Percentiles rank a stretch among this genome's conserved stretches.
phyloP scores from a whole-genome alignment of 768 basidiomycete genomes.

The Saitozyma podzolica region DNA sequence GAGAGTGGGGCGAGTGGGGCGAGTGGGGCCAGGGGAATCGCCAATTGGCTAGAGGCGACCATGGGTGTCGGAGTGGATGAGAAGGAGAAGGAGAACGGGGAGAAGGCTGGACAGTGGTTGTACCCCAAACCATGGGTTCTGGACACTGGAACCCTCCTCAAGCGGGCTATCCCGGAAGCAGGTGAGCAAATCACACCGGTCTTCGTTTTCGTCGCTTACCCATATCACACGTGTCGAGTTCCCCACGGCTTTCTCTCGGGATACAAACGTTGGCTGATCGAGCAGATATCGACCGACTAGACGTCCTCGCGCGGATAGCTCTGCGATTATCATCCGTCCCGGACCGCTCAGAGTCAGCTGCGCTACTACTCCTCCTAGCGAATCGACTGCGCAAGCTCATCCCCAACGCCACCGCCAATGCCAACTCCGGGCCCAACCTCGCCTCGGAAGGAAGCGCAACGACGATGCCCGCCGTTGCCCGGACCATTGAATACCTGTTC shows the following conservation, averaged over 20 bases:
- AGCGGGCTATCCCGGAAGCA: not conserved
- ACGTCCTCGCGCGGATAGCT: not conserved
- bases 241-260: not conserved
- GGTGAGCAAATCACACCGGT: not conserved
- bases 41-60: too few species aligned
- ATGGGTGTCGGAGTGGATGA: not conserved
- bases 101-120: not conserved
- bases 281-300: not conserved
- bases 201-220: too few species aligned
- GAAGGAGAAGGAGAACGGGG: not conserved
- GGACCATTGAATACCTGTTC: constrained; percentile 18
- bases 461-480: too few species aligned
- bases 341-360: not conserved
- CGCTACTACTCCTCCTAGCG: constrained; percentile 4
- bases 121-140: too few species aligned
- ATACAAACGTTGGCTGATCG: too few species aligned
- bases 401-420: not conserved
- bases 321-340: not conserved
- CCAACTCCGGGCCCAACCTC: too few species aligned
- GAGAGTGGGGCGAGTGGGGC: too few species aligned
- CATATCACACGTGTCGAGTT: too few species aligned
- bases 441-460: too few species aligned
- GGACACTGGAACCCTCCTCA: not conserved
- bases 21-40: too few species aligned
- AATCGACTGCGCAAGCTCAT: constrained; percentile 6